These are phyloP conservation scores for Chamaenerion angustifolium DNA, from an alignment of 345 rosid species.

Conservation along the genomic window DNA sequence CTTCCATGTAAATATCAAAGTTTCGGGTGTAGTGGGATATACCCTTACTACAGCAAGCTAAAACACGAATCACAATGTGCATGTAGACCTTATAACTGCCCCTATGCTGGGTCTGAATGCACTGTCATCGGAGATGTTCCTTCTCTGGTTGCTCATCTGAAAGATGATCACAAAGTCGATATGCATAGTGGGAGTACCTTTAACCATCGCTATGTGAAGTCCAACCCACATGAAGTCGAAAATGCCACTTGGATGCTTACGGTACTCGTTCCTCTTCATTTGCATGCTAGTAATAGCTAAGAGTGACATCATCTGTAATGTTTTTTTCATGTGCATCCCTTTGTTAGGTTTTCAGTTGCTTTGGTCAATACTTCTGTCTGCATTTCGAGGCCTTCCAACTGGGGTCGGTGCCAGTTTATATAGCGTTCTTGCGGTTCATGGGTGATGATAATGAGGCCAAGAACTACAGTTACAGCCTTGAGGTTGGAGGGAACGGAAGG, in stretches of 20 bases:
- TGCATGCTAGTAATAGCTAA: slow-evolving; percentile 1
- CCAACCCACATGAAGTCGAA: slow-evolving; percentile 74
- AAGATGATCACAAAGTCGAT: slow-evolving; percentile 76
- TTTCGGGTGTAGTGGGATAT: slow-evolving; percentile 58
- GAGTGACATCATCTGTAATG: not conserved
- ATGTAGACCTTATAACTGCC: slow-evolving; percentile 61
- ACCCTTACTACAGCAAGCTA: slow-evolving; percentile 75
- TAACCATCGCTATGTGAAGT: slow-evolving; percentile 71
- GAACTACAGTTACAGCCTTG: slow-evolving; percentile 67
- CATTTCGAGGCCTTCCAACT: slow-evolving; percentile 80
- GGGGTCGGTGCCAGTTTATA: slow-evolving; percentile 66
- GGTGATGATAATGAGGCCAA: slow-evolving; percentile 68
- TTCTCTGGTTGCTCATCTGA: slow-evolving; percentile 52
- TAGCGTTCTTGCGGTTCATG: slow-evolving; percentile 68
- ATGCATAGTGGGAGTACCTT: slow-evolving; percentile 81
- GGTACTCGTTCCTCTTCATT: slow-evolving; percentile 16
- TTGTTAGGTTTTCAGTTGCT: slow-evolving; percentile 63
- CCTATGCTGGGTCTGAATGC: slow-evolving; percentile 77
- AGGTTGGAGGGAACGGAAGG: slow-evolving; percentile 78
- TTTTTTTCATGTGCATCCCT: not conserved
- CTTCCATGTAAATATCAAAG: slow-evolving; percentile 78
- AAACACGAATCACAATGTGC: slow-evolving; percentile 63
- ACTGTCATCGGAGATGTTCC: slow-evolving; percentile 66
- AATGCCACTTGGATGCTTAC: slow-evolving; percentile 86
- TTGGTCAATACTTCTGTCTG: slow-evolving; percentile 64